Base-by-base conservation (phyloP, 495 filamentous ascomycete species). In the Tuber indicum region DNA sequence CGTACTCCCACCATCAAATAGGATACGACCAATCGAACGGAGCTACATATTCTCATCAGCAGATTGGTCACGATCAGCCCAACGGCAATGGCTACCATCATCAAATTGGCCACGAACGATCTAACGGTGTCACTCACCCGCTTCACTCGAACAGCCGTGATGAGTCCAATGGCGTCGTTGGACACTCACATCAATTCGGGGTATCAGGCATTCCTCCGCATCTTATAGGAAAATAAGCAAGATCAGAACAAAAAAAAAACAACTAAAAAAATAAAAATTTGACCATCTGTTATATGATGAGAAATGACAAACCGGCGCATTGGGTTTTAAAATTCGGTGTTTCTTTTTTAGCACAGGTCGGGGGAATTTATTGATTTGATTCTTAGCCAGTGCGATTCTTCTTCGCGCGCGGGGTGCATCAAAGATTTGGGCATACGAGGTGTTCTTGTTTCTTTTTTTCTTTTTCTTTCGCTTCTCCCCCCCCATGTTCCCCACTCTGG, bases 241-340 rank as follows among this genome's bases (percentile, higher is more conserved):
- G 58, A 66, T 66, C 58, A 6, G 58, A 32, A 66, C 58, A 66
- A 32, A 66, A 66, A 66, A 62, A 66, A 66, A 66, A 23, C 23
- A 66, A 3, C 58, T 10, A 75, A 42, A 49, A 39, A 72, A 46
- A 58, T 62, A 42, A 32, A 58, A 77, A 72, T 21, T 44, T 4
- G 72, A 71, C 66, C 43, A 66, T 23, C 62, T 79, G 46, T 72
- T 80, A 74, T 76, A 80, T 80, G 78, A 80, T 80, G 78, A 76
- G 78, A 76, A 80, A 80, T 72, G 78, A 76, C 78, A 80, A 80
- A 80, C 78, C 77, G 78, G 78, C 78, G 78, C 78, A 80, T 80
- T 80, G 78, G 78, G 78, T 80, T 80, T 80, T 70, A 81, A 81
- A 81, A 77, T 81, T 81, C 75, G 78, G 79, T 79, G 80, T 81